Evolutionary conservation across 495 filamentous ascomycete genomes (phyloP), one percentile per base, ranked within the genome.

Genomic region (Neurospora tetrasperma): DNA sequence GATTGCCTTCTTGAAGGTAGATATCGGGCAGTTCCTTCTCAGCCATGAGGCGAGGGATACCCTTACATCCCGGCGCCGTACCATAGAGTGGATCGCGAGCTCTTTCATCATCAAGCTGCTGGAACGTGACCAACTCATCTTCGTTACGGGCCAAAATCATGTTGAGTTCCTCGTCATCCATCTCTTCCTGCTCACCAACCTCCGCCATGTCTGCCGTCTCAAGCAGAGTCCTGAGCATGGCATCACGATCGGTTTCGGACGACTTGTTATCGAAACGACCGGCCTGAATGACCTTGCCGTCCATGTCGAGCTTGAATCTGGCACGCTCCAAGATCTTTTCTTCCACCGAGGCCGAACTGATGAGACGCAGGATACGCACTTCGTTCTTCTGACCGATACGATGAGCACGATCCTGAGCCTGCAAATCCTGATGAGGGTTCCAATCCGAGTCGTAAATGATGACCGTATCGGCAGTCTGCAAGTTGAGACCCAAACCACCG

Each of bases 301-400:
- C 96, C 90, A 99, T 97, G 80, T 98, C 95, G 71, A 99, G 88
- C 87, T 99, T 99, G 85, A 90, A 99, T 79, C 97, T 91, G 1
- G 96, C 96, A 74, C 95, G 92, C 83, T 98, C 96, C 43, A 99
- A 84, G 79, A 99, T 99, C 85, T 98, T 97, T 82, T 99, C 96
- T 82, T 99, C 96, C 20, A 99, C 93, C 1, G 96, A 98, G 76
- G 97, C 96, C 5, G 94, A 95, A 74, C 91, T 97, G 81, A 99
- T 99, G 46, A 99, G 85, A 76, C 96, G 89, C 74, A 99, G 83
- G 78, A 99, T 99, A 40, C 96, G 92, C 42, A 99, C 96, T 83
- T 99, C 96, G 78, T 99, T 99, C 89, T 99, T 99, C 81, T 99
- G 96, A 70, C 96, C 96, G 75, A 99, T 99, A 90, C 96, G 96